Percentiles rank a stretch among this genome's conserved stretches.
phyloP scores from a whole-genome alignment of 2,329 filamentous ascomycete genomes.

The Myotisia sp. region DNA sequence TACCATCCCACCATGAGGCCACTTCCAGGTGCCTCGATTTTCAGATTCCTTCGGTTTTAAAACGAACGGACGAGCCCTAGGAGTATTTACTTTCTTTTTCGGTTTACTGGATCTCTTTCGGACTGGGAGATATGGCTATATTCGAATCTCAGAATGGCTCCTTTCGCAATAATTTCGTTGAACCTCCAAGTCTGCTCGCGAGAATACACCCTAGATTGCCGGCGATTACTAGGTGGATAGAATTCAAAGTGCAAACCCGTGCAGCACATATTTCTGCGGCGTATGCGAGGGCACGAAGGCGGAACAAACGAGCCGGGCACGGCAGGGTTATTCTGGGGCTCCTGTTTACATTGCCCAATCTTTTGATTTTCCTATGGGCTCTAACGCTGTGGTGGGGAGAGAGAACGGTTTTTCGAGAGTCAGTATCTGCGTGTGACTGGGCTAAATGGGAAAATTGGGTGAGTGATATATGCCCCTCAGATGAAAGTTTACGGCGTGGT shows the following conservation, averaged over 20 bases:
- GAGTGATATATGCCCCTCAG: slow-evolving; percentile 17
- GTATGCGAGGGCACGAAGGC: slow-evolving; percentile 12
- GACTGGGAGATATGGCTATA: too few species aligned
- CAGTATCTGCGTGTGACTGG: slow-evolving; percentile 64
- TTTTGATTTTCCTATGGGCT: slow-evolving; percentile 60
- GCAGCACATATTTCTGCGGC: slow-evolving; percentile 1
- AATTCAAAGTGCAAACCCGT: not conserved
- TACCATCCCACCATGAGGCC: too few species aligned
- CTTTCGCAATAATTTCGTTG: slow-evolving; percentile 11
- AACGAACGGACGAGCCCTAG: too few species aligned
- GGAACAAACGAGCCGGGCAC: slow-evolving; percentile 10
- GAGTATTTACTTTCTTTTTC: too few species aligned
- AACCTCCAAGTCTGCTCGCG: slow-evolving; percentile 8
- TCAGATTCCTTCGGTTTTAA: too few species aligned
- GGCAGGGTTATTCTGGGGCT: slow-evolving; percentile 9
- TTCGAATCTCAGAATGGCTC: slow-evolving; percentile 2
- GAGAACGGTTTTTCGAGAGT: slow-evolving; percentile 57
- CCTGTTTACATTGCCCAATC: slow-evolving; percentile 40
- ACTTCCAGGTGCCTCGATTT: too few species aligned
- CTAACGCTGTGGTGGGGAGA: slow-evolving; percentile 74
- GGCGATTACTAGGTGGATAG: not conserved
- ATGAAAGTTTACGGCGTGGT: not conserved
- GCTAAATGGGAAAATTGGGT: slow-evolving; percentile 87
- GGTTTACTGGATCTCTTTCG: too few species aligned
- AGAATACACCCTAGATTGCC: slow-evolving; percentile 5